phyloP scores from a whole-genome alignment of 768 basidiomycete species.

The Mycena belliarum region DNA sequence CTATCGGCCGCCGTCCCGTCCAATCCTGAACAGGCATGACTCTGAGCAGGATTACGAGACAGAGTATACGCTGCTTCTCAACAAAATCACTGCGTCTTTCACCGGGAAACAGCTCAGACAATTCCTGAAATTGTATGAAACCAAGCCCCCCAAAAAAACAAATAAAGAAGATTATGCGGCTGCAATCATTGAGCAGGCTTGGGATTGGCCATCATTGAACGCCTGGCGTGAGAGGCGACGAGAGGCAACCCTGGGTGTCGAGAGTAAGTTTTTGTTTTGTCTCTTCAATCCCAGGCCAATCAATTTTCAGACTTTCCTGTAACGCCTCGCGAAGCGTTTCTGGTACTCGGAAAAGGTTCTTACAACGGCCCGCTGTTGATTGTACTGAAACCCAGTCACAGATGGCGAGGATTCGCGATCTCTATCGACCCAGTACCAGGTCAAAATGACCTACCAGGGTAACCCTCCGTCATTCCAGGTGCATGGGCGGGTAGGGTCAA shows the following conservation, averaged over 20 bases:
- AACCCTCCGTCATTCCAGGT: constrained; percentile 60
- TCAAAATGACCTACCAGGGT: constrained; percentile 58
- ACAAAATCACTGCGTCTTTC: constrained; percentile 61
- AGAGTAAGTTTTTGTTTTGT: no score
- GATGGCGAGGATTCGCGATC: constrained; percentile 66
- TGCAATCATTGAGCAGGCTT: constrained; percentile 61
- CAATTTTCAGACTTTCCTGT: constrained; percentile 51
- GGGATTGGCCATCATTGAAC: constrained; percentile 68
- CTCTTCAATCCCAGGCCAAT: no score
- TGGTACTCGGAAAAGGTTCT: constrained; percentile 72
- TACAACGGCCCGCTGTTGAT: neutral
- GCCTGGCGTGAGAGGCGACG: constrained; percentile 50
- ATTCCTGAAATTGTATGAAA: constrained; percentile 51
- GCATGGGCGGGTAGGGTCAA: constrained; percentile 55
- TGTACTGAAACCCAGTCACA: constrained; percentile 29
- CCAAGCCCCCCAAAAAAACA: constrained; percentile 40
- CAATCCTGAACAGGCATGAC: constrained; percentile 43
- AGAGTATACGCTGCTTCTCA: constrained; percentile 54
- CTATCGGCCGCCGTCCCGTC: constrained; percentile 44
- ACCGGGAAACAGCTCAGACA: constrained; percentile 58
- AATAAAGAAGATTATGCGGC: constrained; percentile 36
- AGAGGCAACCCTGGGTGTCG: constrained; percentile 48
- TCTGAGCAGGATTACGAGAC: constrained; percentile 48
- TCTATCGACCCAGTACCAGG: constrained; percentile 59
- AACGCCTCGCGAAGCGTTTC: constrained; percentile 60